Evolutionary conservation across 306 rosid genomes (phyloP).

Genomic region (Benincasa hispida): DNA sequence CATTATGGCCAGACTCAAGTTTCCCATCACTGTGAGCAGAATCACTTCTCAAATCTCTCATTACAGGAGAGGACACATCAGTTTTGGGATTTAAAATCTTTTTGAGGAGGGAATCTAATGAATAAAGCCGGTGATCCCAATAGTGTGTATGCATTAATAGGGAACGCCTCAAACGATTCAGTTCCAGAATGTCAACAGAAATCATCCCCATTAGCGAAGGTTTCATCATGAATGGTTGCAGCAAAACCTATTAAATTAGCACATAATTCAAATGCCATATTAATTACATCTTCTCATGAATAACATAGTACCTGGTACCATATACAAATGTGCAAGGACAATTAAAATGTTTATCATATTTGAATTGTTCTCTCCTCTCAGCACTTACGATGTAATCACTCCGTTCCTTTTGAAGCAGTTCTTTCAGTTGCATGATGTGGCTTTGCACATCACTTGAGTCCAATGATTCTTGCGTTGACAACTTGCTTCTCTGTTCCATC

Average conservation of each 20-base stretch:
- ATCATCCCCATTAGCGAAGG: constrained; percentile 27
- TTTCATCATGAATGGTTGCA: constrained; percentile 40
- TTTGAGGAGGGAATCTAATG: constrained; percentile 50
- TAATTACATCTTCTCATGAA: background rate
- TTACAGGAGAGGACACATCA: constrained; percentile 21
- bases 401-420: constrained; percentile 52
- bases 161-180: constrained; percentile 68
- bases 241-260: constrained; percentile 26
- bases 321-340: background rate
- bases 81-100: constrained; percentile 27
- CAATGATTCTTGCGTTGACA: constrained; percentile 28
- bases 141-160: constrained; percentile 69
- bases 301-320: background rate
- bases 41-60: constrained; percentile 28
- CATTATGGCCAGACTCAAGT: constrained; percentile 19
- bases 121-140: constrained; percentile 77
- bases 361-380: background rate
- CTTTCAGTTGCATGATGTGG: constrained; percentile 57
- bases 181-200: constrained; percentile 49
- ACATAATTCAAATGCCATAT: background rate
- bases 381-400: constrained; percentile 64
- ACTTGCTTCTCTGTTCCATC: constrained; percentile 43
- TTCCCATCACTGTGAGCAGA: constrained; percentile 27
- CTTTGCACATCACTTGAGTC: constrained; percentile 37
- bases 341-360: background rate